A percentile compares a stretch with the other conserved stretches of the same genome.
Conservation (phyloP, 225 moss, liverwort and hornwort genomes). For the Polytrichum formosum region DNA sequence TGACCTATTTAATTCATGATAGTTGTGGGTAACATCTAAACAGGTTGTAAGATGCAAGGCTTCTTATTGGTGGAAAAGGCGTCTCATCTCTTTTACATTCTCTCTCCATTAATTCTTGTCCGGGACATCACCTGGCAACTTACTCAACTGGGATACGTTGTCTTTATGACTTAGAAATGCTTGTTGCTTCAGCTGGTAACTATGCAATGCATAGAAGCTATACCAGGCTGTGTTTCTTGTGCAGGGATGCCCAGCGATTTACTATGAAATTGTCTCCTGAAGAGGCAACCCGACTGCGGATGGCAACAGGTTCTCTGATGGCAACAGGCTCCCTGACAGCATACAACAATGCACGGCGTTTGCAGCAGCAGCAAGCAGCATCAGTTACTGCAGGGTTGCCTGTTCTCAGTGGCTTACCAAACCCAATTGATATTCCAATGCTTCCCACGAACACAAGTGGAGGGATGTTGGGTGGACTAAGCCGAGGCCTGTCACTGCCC, state of each 20-base stretch:
- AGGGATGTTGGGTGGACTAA: slow-evolving; percentile 68
- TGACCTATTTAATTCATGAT: too few relatives aligned
- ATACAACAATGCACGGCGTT: slow-evolving; percentile 45
- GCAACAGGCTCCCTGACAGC: slow-evolving; percentile 28
- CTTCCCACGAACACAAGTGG: slow-evolving; percentile 49
- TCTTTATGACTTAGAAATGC: too few relatives aligned
- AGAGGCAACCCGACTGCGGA: slow-evolving; percentile 65
- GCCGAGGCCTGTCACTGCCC: slow-evolving; percentile 67
- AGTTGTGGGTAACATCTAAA: too few relatives aligned
- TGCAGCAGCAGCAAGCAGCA: slow-evolving; percentile 57
- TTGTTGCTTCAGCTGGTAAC: too few relatives aligned
- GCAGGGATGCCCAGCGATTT: slow-evolving; percentile 82
- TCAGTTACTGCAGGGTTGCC: slow-evolving; percentile 59
- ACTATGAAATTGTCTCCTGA: slow-evolving; percentile 64
- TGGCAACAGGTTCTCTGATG: slow-evolving; percentile 40
- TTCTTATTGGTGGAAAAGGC: too few relatives aligned
- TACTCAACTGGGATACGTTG: too few relatives aligned
- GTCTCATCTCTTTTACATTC: too few relatives aligned
- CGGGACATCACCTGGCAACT: too few relatives aligned
- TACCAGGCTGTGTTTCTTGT: background rate
- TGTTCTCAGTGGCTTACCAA: slow-evolving; percentile 55
- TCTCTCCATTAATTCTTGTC: too few relatives aligned
- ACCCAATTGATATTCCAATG: slow-evolving; percentile 58
- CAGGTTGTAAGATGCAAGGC: too few relatives aligned
- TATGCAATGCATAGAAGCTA: too few relatives aligned